Evolutionary conservation across 148 eudicot species (phyloP).

Genomic region (Talinum fruticosum): DNA sequence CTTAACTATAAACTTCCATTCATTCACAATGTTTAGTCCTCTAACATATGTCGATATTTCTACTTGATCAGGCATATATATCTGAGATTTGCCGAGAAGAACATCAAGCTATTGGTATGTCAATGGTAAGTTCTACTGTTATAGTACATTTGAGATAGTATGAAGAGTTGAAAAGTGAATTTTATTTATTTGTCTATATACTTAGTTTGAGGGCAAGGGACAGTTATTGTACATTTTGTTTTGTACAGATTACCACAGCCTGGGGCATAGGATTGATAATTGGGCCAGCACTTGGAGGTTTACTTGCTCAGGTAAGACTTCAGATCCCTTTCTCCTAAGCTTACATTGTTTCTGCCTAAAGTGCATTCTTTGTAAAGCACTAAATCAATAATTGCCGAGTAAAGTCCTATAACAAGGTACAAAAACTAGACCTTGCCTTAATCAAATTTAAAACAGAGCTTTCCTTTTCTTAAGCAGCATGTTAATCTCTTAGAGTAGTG

Average conservation of each 20-base stretch:
- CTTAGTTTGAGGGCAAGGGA: too few species aligned
- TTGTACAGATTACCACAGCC: conserved; percentile 63
- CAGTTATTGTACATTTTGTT: background rate
- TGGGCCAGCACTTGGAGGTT: conserved; percentile 92
- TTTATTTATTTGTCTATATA: too few species aligned
- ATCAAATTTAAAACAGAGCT: too few species aligned
- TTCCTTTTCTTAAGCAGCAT: too few species aligned
- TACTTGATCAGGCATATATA: conserved; percentile 66
- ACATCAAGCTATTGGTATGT: conserved; percentile 70
- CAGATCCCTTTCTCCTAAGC: too few species aligned
- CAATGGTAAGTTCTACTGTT: conserved; percentile 70
- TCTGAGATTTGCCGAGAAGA: conserved; percentile 71
- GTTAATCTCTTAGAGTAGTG: too few species aligned
- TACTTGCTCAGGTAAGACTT: conserved; percentile 76
- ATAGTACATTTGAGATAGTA: too few species aligned
- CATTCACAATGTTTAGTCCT: background rate
- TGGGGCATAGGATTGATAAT: conserved; percentile 89
- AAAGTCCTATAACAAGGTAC: too few species aligned
- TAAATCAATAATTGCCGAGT: too few species aligned
- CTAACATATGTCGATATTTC: background rate
- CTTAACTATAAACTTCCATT: background rate
- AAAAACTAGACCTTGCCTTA: too few species aligned
- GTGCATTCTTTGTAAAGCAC: background rate
- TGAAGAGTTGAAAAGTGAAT: too few species aligned
- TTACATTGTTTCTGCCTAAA: too few species aligned